Percentiles rank a stretch among this genome's conserved stretches.
phyloP scores from a whole-genome alignment of 2,329 filamentous ascomycete species.

The Canariomyces notabilis region DNA sequence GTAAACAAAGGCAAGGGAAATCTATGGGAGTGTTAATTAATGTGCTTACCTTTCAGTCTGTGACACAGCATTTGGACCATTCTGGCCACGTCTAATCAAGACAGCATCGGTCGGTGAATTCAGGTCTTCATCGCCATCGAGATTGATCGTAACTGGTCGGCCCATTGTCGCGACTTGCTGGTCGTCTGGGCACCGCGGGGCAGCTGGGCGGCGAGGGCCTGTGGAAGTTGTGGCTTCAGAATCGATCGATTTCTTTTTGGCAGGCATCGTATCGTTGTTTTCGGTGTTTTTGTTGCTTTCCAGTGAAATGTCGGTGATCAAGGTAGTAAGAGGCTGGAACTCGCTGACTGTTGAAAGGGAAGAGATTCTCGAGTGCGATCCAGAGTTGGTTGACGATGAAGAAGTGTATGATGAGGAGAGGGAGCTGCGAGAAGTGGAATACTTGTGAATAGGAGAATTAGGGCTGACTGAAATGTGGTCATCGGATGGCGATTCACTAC shows the following conservation, averaged over 20 bases:
- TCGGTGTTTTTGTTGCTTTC: constrained; percentile 8
- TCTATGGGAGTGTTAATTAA: too few species aligned
- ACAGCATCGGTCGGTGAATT: constrained; percentile 31
- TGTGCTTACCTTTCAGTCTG: constrained; percentile 11
- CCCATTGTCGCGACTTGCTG: not conserved
- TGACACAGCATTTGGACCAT: too few species aligned
- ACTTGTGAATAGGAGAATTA: constrained; percentile 38
- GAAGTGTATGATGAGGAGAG: constrained; percentile 45
- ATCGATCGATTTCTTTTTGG: not conserved
- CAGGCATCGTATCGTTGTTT: not conserved
- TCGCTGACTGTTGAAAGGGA: constrained; percentile 43
- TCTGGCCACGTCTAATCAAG: constrained; percentile 26
- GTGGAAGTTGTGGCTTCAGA: not conserved
- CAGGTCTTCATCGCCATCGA: constrained; percentile 2
- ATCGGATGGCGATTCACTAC: constrained; percentile 23
- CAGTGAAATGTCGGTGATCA: constrained; percentile 9
- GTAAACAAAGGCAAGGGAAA: not conserved
- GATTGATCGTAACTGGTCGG: not conserved
- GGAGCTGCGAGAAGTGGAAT: constrained; percentile 49
- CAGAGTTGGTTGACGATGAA: constrained; percentile 38
- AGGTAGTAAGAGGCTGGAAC: constrained; percentile 11
- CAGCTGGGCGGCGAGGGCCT: not conserved
- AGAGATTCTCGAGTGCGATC: constrained; percentile 48
- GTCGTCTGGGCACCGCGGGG: not conserved
- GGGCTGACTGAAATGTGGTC: constrained; percentile 26